Percentiles rank a stretch among this genome's conserved stretches.
Conservation (phyloP, 106 monocot species). For the Vanilla planifolia region DNA sequence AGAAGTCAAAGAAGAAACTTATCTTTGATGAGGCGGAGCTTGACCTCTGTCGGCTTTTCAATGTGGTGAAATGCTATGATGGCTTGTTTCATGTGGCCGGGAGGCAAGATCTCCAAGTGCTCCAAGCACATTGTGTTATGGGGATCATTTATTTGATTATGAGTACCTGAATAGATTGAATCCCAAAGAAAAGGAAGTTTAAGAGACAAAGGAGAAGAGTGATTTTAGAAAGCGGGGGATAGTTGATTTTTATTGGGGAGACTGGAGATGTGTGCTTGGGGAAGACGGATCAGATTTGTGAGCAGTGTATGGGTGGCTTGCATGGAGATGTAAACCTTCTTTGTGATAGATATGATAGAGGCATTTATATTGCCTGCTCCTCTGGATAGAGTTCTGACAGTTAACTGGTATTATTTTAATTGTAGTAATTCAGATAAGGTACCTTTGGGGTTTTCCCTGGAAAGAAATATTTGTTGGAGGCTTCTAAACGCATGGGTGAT, state of each 20-base stretch:
- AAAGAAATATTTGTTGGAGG: constrained; percentile 45
- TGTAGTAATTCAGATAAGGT: constrained; percentile 66
- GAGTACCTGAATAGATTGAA: constrained; percentile 35
- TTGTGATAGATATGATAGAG: constrained; percentile 80
- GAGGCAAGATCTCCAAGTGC: constrained; percentile 41
- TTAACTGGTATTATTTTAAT: constrained; percentile 80
- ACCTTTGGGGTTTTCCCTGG: constrained; percentile 66
- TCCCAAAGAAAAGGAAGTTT: not conserved
- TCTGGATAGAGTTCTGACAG: constrained; percentile 42
- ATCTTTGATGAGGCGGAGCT: constrained; percentile 48
- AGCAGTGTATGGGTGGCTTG: constrained; percentile 80
- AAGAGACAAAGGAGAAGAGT: constrained; percentile 10
- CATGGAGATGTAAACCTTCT: constrained; percentile 82
- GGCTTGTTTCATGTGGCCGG: constrained; percentile 39
- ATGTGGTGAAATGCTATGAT: constrained; percentile 59
- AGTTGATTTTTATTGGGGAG: constrained; percentile 9
- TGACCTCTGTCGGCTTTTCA: constrained; percentile 60
- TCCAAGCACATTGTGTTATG: constrained; percentile 67
- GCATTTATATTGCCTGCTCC: constrained; percentile 76
- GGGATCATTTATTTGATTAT: constrained; percentile 62
- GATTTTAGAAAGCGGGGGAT: constrained; percentile 23
- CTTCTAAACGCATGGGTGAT: constrained; percentile 39
- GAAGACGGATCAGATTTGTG: constrained; percentile 63
- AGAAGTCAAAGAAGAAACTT: constrained; percentile 20
- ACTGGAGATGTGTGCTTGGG: constrained; percentile 13